Conservation (phyloP, 1,139 yeast species). For the Groenewaldozyma sp. region DNA sequence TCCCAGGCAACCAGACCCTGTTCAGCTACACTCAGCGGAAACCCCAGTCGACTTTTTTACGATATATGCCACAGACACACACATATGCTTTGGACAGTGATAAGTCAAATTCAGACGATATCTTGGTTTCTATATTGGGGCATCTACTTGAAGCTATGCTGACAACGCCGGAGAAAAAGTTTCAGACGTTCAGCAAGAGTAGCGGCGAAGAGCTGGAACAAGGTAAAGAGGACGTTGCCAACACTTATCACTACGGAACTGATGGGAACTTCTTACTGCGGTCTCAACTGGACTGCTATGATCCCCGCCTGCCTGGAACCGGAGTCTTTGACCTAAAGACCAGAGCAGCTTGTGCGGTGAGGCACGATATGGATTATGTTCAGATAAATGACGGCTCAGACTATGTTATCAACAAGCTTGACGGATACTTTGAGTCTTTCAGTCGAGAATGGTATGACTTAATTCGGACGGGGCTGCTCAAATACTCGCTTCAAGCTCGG, state of each 20-base stretch:
- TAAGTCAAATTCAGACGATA: slow-evolving; percentile 57
- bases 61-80: slow-evolving; percentile 29
- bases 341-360: slow-evolving; percentile 77
- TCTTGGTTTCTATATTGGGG: slow-evolving; percentile 69
- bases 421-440: slow-evolving; percentile 66
- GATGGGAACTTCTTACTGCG: slow-evolving; percentile 67
- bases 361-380: slow-evolving; percentile 66
- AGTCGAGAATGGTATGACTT: slow-evolving; percentile 74
- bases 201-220: not conserved
- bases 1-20: slow-evolving; percentile 26
- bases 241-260: slow-evolving; percentile 60
- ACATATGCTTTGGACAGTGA: slow-evolving; percentile 65
- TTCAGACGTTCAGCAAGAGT: slow-evolving; percentile 29
- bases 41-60: slow-evolving; percentile 38
- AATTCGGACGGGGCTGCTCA: slow-evolving; percentile 64
- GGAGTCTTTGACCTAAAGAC: slow-evolving; percentile 92
- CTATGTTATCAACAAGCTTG: slow-evolving; percentile 53
- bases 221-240: slow-evolving; percentile 14
- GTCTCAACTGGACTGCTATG: slow-evolving; percentile 84
- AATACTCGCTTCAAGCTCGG: slow-evolving; percentile 84
- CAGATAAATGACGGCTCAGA: slow-evolving; percentile 46
- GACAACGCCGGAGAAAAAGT: slow-evolving; percentile 46
- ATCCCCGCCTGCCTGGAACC: slow-evolving; percentile 70
- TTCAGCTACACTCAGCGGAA: slow-evolving; percentile 32
- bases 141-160: slow-evolving; percentile 66